phyloP scores from a whole-genome alignment of 805 yeast species.

The Sungouiozyma ichnusensis region DNA sequence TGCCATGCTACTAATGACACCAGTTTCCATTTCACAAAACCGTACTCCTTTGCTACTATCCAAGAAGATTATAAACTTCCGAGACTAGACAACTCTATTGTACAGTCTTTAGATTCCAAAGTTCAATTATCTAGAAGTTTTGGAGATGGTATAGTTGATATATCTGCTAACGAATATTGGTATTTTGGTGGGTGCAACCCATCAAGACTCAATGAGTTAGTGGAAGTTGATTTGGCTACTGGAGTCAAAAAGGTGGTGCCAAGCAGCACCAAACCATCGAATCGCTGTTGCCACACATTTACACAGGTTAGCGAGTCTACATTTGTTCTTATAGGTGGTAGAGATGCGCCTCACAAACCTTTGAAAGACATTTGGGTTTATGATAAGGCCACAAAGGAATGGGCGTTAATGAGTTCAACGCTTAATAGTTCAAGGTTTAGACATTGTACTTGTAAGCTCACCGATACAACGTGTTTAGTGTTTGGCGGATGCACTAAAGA shows the following conservation, averaged over 20 bases:
- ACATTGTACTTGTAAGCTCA: constrained; percentile 34
- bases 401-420: constrained; percentile 31
- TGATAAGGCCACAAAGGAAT: constrained; percentile 13
- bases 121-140: constrained; percentile 13
- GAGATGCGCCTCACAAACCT: constrained; percentile 46
- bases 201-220: constrained; percentile 16
- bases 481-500: constrained; percentile 38
- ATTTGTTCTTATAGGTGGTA: constrained; percentile 50
- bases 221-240: constrained; percentile 5
- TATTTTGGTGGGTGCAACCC: constrained; percentile 32
- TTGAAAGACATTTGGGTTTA: constrained; percentile 37
- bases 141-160: constrained; percentile 12
- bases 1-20: constrained; percentile 47
- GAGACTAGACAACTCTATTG: background rate
- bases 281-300: constrained; percentile 49
- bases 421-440: constrained; percentile 41
- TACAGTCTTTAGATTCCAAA: constrained; percentile 1
- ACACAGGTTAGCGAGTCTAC: constrained; percentile 24
- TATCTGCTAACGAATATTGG: constrained; percentile 6
- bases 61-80: background rate
- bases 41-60: constrained; percentile 3
- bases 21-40: constrained; percentile 5
- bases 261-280: constrained; percentile 20
- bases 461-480: constrained; percentile 29
- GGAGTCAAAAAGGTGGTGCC: constrained; percentile 1